A percentile compares a stretch with the other conserved stretches of the same genome.
These are phyloP conservation scores for Volutella citrinella DNA, from an alignment of 2,329 filamentous ascomycete species.

Conservation along the genomic window DNA sequence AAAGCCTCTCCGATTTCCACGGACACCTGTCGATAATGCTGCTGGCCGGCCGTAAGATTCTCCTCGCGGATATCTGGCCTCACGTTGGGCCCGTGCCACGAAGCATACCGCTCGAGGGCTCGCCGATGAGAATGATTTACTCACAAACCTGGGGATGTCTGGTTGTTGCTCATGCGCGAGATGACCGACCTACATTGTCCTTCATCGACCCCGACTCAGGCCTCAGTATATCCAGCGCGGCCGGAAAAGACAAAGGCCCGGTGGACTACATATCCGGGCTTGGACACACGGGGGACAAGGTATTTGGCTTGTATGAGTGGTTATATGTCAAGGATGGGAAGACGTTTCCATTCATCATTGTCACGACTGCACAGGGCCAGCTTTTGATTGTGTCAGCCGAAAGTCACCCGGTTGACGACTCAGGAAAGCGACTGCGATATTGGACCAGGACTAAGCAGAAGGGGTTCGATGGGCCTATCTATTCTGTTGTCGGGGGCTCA, in stretches of 20 bases:
- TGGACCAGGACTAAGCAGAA: constrained; percentile 53
- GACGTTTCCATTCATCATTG: constrained; percentile 60
- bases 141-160: constrained; percentile 51
- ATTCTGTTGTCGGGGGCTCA: constrained; percentile 52
- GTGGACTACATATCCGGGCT: constrained; percentile 54
- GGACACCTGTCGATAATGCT: constrained; percentile 46
- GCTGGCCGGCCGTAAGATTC: constrained; percentile 46
- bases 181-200: constrained; percentile 45
- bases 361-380: constrained; percentile 53
- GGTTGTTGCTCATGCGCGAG: constrained; percentile 48
- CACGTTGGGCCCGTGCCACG: constrained; percentile 47
- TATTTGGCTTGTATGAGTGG: constrained; percentile 65
- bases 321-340: constrained; percentile 53
- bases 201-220: constrained; percentile 59
- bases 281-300: constrained; percentile 53
- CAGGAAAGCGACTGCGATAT: constrained; percentile 39
- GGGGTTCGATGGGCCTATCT: constrained; percentile 46
- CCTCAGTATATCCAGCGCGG: constrained; percentile 45
- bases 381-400: constrained; percentile 51
- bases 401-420: constrained; percentile 11
- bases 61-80: constrained; percentile 51
- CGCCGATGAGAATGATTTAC: constrained; percentile 52
- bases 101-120: constrained; percentile 44
- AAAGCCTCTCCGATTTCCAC: constrained; percentile 35
- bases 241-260: constrained; percentile 38